These are phyloP conservation scores for Aspergillus viridinutans DNA, from an alignment of 2,329 filamentous ascomycete genomes.

Conservation along the genomic window DNA sequence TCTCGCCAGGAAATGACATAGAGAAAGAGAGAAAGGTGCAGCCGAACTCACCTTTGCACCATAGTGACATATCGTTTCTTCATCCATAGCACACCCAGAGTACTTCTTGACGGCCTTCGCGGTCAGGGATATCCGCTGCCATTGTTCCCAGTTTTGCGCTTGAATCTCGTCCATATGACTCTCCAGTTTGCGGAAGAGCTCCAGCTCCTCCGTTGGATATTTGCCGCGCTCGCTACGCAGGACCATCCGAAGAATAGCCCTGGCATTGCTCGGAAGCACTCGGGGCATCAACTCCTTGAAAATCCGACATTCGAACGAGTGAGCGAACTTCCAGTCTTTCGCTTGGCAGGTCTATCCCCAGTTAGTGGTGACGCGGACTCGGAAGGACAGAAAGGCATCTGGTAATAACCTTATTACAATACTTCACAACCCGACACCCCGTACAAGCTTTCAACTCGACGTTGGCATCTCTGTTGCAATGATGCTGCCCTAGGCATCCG, in stretches of 20 bases:
- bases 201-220: constrained; percentile 36
- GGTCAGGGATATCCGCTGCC: constrained; percentile 50
- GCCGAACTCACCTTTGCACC: constrained; percentile 42
- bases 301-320: constrained; percentile 58
- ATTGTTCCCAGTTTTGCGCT: constrained; percentile 36
- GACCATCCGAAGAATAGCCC: constrained; percentile 54
- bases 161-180: constrained; percentile 49
- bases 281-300: constrained; percentile 44
- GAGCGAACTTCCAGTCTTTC: constrained; percentile 55
- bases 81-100: constrained; percentile 43
- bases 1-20: not conserved
- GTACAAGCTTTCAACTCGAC: constrained; percentile 50
- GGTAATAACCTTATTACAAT: constrained; percentile 53
- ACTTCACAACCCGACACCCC: constrained; percentile 55
- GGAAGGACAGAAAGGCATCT: not conserved
- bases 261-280: constrained; percentile 52
- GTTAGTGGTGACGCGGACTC: not conserved
- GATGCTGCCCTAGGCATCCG: constrained; percentile 49
- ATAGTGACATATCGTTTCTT: constrained; percentile 41
- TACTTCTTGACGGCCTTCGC: constrained; percentile 53
- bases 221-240: constrained; percentile 38
- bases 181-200: constrained; percentile 42
- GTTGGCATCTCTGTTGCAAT: constrained; percentile 16
- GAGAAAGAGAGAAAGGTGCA: not conserved
- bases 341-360: constrained; percentile 52